A percentile compares a stretch with the other conserved stretches of the same genome.
Evolutionary conservation across 148 eudicot species (phyloP).

Genomic region (Vaccinium myrtillus): DNA sequence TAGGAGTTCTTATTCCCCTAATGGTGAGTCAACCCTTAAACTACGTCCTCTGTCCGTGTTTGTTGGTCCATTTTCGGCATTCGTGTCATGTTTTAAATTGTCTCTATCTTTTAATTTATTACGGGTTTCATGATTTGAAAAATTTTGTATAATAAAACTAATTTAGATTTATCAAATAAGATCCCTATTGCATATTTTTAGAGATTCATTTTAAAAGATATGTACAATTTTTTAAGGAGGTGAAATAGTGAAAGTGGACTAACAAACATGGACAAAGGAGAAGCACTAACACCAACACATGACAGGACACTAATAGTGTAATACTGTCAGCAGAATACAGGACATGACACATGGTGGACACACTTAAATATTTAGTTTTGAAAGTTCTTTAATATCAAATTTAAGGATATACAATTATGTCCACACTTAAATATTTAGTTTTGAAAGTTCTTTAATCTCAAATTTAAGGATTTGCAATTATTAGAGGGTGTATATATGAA

Average conservation of each 20-base stretch:
- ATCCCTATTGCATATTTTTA: too few species aligned
- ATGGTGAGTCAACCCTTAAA: constrained; percentile 17
- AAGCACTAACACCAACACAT: background rate
- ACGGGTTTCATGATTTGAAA: too few species aligned
- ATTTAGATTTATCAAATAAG: too few species aligned
- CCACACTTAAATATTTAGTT: background rate
- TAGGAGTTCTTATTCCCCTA: constrained; percentile 27
- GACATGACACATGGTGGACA: background rate
- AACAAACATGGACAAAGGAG: background rate
- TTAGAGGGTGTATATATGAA: background rate
- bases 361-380: background rate
- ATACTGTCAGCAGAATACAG: background rate
- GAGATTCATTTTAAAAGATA: too few species aligned
- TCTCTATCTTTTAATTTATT: too few species aligned
- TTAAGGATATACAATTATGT: background rate
- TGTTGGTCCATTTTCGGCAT: too few species aligned
- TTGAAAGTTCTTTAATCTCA: background rate
- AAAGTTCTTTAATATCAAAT: background rate
- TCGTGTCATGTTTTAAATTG: too few species aligned
- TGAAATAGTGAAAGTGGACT: too few species aligned
- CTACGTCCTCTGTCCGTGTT: background rate
- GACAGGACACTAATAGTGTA: background rate
- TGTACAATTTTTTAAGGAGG: too few species aligned
- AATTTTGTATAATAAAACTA: too few species aligned
- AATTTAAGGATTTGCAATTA: background rate